phyloP scores from a whole-genome alignment of 257 asterid species.

The Solanum sitiens region DNA sequence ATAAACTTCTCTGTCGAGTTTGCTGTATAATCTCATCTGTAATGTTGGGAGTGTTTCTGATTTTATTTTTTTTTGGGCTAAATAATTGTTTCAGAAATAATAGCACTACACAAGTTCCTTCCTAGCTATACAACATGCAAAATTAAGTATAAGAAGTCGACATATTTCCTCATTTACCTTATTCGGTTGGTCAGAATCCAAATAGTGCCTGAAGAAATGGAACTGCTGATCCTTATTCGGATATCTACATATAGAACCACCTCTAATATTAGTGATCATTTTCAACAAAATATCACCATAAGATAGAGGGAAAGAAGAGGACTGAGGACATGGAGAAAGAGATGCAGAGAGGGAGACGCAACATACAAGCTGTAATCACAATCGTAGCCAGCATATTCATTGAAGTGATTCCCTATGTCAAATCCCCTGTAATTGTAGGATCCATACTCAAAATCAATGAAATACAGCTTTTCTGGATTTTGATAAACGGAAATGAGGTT shows the following conservation, averaged over 20 bases:
- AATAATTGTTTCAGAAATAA: neutral
- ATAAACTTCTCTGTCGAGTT: neutral
- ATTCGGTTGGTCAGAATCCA: conserved; percentile 43
- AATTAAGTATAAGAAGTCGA: neutral
- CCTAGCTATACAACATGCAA: neutral
- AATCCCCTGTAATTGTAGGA: conserved; percentile 91
- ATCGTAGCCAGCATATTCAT: conserved; percentile 96
- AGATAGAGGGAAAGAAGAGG: neutral
- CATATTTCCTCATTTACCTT: conserved; percentile 34
- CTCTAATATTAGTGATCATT: neutral
- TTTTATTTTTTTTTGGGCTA: neutral
- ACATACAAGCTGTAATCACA: conserved; percentile 85
- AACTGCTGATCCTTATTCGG: conserved; percentile 67
- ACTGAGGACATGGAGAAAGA: neutral
- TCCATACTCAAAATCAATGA: conserved; percentile 97
- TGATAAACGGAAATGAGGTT: conserved; percentile 6
- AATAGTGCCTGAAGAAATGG: conserved; percentile 80
- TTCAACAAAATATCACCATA: neutral
- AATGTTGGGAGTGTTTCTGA: neutral
- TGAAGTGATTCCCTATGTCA: conserved; percentile 98
- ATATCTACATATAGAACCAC: conserved; percentile 36
- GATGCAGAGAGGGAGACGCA: conserved; percentile 1
- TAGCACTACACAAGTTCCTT: neutral
- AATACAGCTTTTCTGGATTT: conserved; percentile 70
- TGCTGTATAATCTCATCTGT: neutral